Evolutionary conservation across 2,329 filamentous ascomycete species (phyloP), one percentile per base, ranked within the genome.

Genomic region (Fusarium sp.): DNA sequence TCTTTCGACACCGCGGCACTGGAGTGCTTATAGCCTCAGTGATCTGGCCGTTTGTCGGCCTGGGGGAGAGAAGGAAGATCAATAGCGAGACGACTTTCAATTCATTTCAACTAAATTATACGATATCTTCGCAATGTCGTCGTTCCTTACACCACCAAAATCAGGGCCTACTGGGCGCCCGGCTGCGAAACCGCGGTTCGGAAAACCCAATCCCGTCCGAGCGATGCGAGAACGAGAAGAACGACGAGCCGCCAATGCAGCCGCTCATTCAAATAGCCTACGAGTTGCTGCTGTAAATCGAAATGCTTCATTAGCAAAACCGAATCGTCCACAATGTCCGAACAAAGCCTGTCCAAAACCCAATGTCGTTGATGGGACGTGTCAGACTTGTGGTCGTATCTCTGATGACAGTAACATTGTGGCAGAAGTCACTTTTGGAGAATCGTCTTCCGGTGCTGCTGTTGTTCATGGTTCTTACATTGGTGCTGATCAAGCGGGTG

Each of bases 401-500:
- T 89, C 95, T 62, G 92, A 93, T 75, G 93, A 97, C 79, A 91
- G 90, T 79, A 94, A 97, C 78, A 97, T 98, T 70, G 95, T 98
- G 65, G 90, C 94, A 54, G 96, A 99, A 81, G 90, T 98, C 70
- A 92, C 92, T 27, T 99, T 98, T 78, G 94, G 94, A 73, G 95
- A 99, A 84, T 92, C 90, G 33, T 90, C 93, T 1, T 91, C 90
- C 38, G 96, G 96, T 77, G 94, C 93, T 54, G 95, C 95, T 58
- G 89, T 97, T 56, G 94, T 98, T 23, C 94, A 98, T 80, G 96
- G 96, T 80, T 95, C 92, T 70, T 97, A 92, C 79, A 90, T 99
- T 68, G 92, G 91, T 60, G 93, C 94, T 66, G 93, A 95, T 80
- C 94, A 98, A 79, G 94, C 93, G 29, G 91, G 93, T 77, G 92